Base-by-base conservation (phyloP, 306 rosid genomes). In the Parietaria judaica region DNA sequence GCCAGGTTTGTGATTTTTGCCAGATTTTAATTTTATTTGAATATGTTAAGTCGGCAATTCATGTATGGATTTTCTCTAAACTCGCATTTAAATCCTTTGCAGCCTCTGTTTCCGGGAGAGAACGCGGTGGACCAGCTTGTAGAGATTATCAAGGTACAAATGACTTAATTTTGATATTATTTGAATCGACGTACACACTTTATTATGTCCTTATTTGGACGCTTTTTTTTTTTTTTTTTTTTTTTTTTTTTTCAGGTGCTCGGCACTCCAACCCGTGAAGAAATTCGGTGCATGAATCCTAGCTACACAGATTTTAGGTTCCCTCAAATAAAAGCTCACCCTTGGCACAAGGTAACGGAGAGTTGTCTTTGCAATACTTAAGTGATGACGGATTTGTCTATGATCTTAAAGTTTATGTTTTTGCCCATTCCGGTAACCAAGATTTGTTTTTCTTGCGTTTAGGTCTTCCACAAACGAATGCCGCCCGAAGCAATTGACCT, bases 401-500 rank as follows among this genome's bases (percentile, higher is more conserved):
- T 39, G 44, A 39, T 3, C 44, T 39, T 39, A 7, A 39, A 4
- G 4, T 39, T 3, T 39, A 3, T 39, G 4, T 39, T 39, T 39
- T 39, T 3, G 5, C 44, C 44, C 7, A 4, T 39, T 39, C 44
- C 4, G 7, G 44, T 39, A 7, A 39, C 7, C 7, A 7, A 39
- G 7, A 3, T 39, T 39, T 39, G 5, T 39, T 39, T 39, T 48
- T 78, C 66, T 56, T 50, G 57, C 68, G 53, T 72, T 77, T 76
- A 92, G 98, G 87, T 92, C 71, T 92, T 92, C 78, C 92, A 80
- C 70, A 86, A 88, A 75, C 77, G 90, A 68, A 92, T 84, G 96
- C 98, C 98, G 52, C 96, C 98, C 15, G 96, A 88, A 80, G 98
- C 96, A 68, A 88, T 92, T 72, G 98, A 92, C 78, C 96, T 92